Conservation (phyloP, 2,329 filamentous ascomycete species). For the Sporothrix pallida region DNA sequence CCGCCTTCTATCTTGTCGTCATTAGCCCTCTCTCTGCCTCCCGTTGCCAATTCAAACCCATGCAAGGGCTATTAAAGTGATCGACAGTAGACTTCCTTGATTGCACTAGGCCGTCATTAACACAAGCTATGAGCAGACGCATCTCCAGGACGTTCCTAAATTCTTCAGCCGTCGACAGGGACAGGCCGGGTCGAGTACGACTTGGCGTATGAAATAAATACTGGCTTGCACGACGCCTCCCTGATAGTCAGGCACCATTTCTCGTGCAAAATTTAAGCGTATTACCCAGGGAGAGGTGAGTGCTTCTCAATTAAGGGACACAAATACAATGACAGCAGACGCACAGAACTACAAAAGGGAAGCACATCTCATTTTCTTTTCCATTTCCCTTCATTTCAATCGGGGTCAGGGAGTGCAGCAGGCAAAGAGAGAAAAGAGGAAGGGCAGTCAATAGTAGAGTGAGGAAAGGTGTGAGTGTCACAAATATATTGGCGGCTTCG, state of each 20-base stretch:
- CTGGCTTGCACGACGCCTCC: not conserved
- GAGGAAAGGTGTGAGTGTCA: not conserved
- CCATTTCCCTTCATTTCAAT: not conserved
- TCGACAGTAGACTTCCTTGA: not conserved
- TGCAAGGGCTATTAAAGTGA: slow-evolving; percentile 17
- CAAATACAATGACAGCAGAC: no score
- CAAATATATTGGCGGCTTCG: slow-evolving; percentile 18
- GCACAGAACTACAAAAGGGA: no score
- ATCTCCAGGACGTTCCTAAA: not conserved
- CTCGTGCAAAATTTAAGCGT: not conserved
- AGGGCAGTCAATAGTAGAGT: no score
- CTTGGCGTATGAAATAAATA: not conserved
- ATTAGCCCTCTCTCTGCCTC: not conserved
- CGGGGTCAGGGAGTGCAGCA: not conserved
- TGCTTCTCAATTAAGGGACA: not conserved
- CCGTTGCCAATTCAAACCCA: not conserved
- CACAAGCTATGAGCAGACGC: not conserved
- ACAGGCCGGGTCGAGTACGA: not conserved
- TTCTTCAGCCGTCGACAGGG: slow-evolving; percentile 14
- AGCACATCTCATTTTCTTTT: not conserved
- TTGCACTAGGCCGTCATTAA: no score
- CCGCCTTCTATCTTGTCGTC: not conserved
- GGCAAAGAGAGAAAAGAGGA: no score
- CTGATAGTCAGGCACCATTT: slow-evolving; percentile 8
- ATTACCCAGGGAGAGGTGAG: not conserved